Percentiles rank a stretch among this genome's conserved stretches.
Evolutionary conservation across 192 early-diverging fungal species (phyloP).

Genomic region (Gonapodya sp.): DNA sequence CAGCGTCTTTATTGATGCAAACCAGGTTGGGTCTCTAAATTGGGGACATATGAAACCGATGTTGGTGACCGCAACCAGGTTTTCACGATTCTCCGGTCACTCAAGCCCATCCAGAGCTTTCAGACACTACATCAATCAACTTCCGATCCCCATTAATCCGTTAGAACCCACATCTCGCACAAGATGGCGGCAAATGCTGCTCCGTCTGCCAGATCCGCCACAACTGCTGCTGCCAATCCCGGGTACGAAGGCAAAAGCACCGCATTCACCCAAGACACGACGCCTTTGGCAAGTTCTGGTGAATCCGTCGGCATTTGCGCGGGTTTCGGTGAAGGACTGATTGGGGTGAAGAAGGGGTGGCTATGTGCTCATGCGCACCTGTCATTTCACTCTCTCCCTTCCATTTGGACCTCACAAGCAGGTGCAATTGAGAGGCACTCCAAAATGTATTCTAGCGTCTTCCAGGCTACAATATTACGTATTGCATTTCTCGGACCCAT

Average conservation of each 20-base stretch:
- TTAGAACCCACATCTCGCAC: background rate
- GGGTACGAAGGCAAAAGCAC: background rate
- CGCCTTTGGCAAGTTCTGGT: background rate
- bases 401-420: too few relatives aligned
- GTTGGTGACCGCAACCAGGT: too few relatives aligned
- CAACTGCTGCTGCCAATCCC: background rate
- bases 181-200: background rate
- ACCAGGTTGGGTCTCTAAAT: constrained; percentile 79
- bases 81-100: too few relatives aligned
- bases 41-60: too few relatives aligned
- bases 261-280: background rate
- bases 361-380: too few relatives aligned
- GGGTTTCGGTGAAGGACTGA: background rate
- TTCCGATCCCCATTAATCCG: background rate
- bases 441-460: too few relatives aligned
- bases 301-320: background rate
- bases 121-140: too few relatives aligned
- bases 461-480: too few relatives aligned
- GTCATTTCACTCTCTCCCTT: too few relatives aligned
- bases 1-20: constrained; percentile 61
- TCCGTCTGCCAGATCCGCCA: background rate
- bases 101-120: too few relatives aligned
- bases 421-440: too few relatives aligned
- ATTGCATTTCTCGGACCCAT: too few relatives aligned
- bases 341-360: background rate